Evolutionary conservation across 768 basidiomycete genomes (phyloP).

Genomic region (Crucibulum laeve): DNA sequence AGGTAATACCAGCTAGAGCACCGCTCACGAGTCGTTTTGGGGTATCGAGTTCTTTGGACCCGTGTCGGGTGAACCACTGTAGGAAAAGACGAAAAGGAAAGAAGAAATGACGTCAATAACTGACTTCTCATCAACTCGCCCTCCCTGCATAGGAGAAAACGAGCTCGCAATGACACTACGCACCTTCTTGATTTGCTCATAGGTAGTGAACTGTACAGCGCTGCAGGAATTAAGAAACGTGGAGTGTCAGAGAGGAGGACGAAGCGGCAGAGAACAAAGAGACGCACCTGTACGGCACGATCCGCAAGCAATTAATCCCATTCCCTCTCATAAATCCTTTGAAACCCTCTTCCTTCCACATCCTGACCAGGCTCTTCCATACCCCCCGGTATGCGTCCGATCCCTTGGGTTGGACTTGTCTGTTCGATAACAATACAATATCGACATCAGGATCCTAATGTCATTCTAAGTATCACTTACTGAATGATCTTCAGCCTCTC

Average conservation of each 20-base stretch:
- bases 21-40: constrained; percentile 82
- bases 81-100: too few relatives aligned
- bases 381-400: constrained; percentile 74
- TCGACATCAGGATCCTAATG: not conserved
- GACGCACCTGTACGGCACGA: constrained; percentile 78
- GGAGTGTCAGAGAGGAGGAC: not conserved
- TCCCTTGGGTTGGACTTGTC: constrained; percentile 83
- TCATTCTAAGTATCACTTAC: constrained; percentile 40
- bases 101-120: constrained; percentile 25
- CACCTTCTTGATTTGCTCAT: constrained; percentile 89
- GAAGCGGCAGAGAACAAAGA: constrained; percentile 17
- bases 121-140: not conserved
- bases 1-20: constrained; percentile 89
- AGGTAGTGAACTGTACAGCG: constrained; percentile 82
- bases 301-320: constrained; percentile 83
- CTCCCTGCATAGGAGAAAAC: not conserved
- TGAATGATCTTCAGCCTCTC: constrained; percentile 96
- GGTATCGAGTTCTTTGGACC: constrained; percentile 79
- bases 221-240: constrained; percentile 31
- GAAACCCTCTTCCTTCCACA: constrained; percentile 94
- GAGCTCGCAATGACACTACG: not conserved
- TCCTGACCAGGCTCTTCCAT: constrained; percentile 76
- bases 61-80: constrained; percentile 68
- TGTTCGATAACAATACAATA: constrained; percentile 24
- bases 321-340: constrained; percentile 94